Base-by-base conservation (phyloP, 1,139 yeast genomes). In the Yueomyces sp. region DNA sequence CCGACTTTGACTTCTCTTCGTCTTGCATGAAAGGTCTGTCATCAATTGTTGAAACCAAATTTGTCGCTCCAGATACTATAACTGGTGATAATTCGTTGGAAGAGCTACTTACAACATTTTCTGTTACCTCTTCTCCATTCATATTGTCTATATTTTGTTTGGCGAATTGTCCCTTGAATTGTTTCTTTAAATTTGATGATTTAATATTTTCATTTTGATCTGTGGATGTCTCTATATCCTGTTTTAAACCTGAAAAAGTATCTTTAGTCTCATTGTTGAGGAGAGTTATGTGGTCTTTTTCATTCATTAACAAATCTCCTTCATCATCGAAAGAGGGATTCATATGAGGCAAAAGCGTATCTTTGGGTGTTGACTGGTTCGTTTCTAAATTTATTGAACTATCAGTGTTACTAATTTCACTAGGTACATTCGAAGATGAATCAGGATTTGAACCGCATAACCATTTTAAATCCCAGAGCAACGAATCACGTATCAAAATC, bases 401-500 rank as follows among this genome's bases (percentile, higher is more conserved):
- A 8, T 29, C 31, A 6, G 9, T 29, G n/a, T 33, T n/a, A 9
- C n/a, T n/a, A 4, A 33, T 11, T n/a, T 27, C 49, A 34, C 8
- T n/a, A 5, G n/a, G 6, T 37, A n/a, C 19, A 36, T 27, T 9
- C 6, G n/a, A 6, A 26, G 29, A 4, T 6, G 38, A n/a, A 33
- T 34, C 37, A 28, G 34, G 9, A 37, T 35, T 12, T 9, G 35
- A 33, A 9, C 35, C 35, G 19, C 35, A 33, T 27, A 51, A 31
- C 32, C 41, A 42, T 42, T 53, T 56, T 42, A 59, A 42, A 42
- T 58, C 62, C 63, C 63, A 59, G 11, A 59, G 43, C 12, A 59
- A 41, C 6, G 63, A 52, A 45, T 60, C 63, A 33, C 62, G 46
- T 36, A 60, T 57, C 34, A 60, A 40, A n/a, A 57, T 46, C 65